phyloP scores from a whole-genome alignment of 1,139 yeast species.

The Diutina sp. region DNA sequence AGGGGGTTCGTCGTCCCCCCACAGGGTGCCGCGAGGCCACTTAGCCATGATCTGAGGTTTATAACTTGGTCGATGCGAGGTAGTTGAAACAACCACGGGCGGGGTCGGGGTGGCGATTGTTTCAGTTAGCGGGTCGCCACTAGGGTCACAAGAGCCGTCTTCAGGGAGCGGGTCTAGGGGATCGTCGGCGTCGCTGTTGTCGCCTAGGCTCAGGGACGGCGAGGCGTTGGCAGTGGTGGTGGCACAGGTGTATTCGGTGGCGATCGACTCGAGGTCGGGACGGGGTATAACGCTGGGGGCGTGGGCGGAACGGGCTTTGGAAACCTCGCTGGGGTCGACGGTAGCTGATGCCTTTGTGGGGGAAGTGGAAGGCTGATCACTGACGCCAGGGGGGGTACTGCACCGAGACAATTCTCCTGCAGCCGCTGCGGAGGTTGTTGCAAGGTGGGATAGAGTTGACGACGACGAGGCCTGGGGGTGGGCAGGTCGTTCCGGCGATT shows the following conservation, averaged over 20 bases:
- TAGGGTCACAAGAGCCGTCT: background rate
- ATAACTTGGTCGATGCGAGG: background rate
- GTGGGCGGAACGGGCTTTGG: background rate
- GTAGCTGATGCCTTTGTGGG: background rate
- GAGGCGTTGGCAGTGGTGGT: background rate
- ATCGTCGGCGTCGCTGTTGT: background rate
- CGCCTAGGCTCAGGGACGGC: background rate
- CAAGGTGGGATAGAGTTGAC: background rate
- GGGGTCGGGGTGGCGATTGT: background rate
- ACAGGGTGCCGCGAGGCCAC: background rate
- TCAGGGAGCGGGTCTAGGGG: background rate
- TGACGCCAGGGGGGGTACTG: background rate
- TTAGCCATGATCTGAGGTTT: background rate
- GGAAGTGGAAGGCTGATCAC: background rate
- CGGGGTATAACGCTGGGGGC: background rate
- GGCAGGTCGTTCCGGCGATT: background rate
- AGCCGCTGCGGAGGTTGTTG: background rate
- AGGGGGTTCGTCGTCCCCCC: background rate
- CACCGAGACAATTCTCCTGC: background rate
- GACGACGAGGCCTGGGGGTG: background rate
- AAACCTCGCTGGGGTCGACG: background rate
- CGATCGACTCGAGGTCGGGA: constrained; percentile 2
- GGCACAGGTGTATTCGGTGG: background rate
- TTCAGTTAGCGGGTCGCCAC: background rate
- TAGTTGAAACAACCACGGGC: background rate